Evolutionary conservation across 106 monocot genomes (phyloP).

Genomic region (Agapanthus africanus): DNA sequence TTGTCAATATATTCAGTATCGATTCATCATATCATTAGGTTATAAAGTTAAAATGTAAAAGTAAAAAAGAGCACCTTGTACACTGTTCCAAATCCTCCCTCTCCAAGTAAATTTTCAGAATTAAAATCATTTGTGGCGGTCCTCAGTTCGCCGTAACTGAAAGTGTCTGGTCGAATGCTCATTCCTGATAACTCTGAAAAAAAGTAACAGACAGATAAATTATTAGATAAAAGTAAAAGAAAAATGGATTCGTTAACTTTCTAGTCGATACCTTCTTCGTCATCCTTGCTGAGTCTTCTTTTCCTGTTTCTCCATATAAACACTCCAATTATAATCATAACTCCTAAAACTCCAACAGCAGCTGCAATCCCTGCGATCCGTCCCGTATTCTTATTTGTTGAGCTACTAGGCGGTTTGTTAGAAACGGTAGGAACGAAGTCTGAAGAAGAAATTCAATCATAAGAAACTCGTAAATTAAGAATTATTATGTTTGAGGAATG

Average conservation of each 20-base stretch:
- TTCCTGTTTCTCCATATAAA: constrained; percentile 37
- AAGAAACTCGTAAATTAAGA: no score
- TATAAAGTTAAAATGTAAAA: no score
- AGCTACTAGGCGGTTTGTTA: constrained; percentile 28
- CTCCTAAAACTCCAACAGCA: constrained; percentile 21
- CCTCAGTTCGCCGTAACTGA: constrained; percentile 53
- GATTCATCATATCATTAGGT: no score
- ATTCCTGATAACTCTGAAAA: constrained; percentile 39
- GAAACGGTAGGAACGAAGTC: constrained; percentile 58
- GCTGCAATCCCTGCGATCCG: constrained; percentile 36
- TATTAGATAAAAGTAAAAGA: no score
- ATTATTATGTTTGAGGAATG: no score
- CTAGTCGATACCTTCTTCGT: constrained; percentile 42
- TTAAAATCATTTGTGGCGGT: constrained; percentile 53
- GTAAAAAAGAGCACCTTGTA: no score
- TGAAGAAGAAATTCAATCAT: constrained; percentile 13
- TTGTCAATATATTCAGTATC: no score
- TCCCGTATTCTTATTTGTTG: constrained; percentile 33
- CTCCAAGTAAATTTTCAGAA: constrained; percentile 57
- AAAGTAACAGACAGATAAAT: no score
- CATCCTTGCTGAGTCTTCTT: constrained; percentile 28
- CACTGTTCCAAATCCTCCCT: constrained; percentile 71
- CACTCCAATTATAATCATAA: constrained; percentile 19
- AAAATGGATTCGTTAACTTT: no score
- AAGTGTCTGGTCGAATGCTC: constrained; percentile 31